Conservation (phyloP, 208 protist species). For the Herpetomonas muscarum region DNA sequence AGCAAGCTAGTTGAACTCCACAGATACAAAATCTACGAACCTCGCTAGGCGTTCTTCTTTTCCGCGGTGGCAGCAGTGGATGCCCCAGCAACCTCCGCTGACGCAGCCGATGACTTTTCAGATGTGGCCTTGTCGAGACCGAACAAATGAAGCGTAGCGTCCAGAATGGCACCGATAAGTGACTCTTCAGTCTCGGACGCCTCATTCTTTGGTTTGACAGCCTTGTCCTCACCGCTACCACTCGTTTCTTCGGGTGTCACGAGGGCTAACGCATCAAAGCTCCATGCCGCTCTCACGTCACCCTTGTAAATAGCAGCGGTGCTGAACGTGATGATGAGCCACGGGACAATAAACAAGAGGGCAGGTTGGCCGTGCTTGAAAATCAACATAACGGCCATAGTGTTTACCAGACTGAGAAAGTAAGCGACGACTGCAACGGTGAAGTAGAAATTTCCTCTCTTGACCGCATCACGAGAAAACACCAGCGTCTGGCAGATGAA, state of each 20-base stretch:
- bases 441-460: constrained; percentile 87
- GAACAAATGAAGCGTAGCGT: too few species aligned
- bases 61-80: too few species aligned
- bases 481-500: constrained; percentile 94
- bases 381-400: constrained; percentile 94
- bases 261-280: constrained; percentile 34
- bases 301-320: constrained; percentile 39
- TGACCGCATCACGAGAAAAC: constrained; percentile 77
- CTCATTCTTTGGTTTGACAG: not conserved
- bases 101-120: too few species aligned
- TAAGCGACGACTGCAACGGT: constrained; percentile 80
- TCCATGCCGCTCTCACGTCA: constrained; percentile 53
- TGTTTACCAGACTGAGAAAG: constrained; percentile 86
- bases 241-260: constrained; percentile 15
- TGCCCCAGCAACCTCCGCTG: too few species aligned
- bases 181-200: too few species aligned
- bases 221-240: not conserved
- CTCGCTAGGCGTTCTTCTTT: too few species aligned
- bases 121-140: too few species aligned
- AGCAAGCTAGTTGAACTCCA: too few species aligned
- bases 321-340: constrained; percentile 70
- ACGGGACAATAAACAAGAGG: constrained; percentile 90
- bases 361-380: constrained; percentile 93
- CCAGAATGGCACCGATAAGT: too few species aligned
- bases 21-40: too few species aligned